phyloP scores from a whole-genome alignment of 176 grass and related monocot species.

The Eleusine indica region DNA sequence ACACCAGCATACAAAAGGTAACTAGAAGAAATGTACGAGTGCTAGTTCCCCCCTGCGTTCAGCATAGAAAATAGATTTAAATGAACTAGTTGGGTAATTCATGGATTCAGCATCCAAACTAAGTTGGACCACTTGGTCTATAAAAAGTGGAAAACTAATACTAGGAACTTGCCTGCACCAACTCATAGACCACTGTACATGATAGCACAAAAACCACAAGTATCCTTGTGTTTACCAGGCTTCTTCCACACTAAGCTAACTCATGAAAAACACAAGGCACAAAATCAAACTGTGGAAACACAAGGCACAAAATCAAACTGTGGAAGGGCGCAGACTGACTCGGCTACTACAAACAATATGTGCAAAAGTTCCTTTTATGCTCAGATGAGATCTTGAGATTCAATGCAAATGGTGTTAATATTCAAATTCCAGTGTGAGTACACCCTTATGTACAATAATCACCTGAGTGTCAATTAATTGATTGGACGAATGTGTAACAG shows the following conservation, averaged over 20 bases:
- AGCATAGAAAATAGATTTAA: constrained; percentile 5
- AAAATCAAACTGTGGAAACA: background rate
- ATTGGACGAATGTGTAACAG: background rate
- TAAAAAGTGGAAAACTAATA: constrained; percentile 18
- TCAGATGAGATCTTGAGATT: background rate
- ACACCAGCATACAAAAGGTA: constrained; percentile 19
- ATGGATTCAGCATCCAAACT: constrained; percentile 10
- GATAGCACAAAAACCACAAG: constrained; percentile 9
- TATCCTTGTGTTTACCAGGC: background rate
- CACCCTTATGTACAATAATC: background rate
- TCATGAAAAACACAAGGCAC: background rate
- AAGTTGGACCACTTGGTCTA: background rate
- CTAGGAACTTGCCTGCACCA: background rate
- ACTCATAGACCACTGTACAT: background rate
- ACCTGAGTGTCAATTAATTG: background rate
- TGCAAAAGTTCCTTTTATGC: background rate
- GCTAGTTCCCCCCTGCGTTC: background rate
- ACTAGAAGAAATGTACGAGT: background rate
- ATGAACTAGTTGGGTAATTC: constrained; percentile 1
- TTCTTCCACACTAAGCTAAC: constrained; percentile 26
- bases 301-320: background rate
- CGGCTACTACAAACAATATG: background rate
- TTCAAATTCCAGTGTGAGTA: background rate
- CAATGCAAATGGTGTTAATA: background rate
- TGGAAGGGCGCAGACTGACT: background rate